A percentile compares a stretch with the other conserved stretches of the same genome.
These are phyloP conservation scores for Pogostemon cablin DNA, from an alignment of 257 asterid species.

Conservation along the genomic window DNA sequence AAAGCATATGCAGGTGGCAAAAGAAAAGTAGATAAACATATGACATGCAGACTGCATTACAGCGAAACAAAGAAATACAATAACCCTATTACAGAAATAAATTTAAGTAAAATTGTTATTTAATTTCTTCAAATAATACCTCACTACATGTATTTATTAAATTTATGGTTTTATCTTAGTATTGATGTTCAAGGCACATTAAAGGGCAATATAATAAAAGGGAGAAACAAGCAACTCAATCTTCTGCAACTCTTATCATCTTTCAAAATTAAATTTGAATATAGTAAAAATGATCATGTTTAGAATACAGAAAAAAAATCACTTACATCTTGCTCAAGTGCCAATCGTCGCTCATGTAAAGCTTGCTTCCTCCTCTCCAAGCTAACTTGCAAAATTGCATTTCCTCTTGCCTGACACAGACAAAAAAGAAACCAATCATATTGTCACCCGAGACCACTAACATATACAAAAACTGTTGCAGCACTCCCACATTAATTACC, in stretches of 20 bases:
- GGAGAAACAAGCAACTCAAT: conserved; percentile 1
- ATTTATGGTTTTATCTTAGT: background rate
- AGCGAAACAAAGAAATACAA: background rate
- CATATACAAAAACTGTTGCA: conserved; percentile 21
- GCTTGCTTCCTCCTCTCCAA: conserved; percentile 97
- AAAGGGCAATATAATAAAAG: conserved; percentile 1
- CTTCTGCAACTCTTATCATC: background rate
- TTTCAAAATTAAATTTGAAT: conserved; percentile 12
- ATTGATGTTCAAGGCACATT: background rate
- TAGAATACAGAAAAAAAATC: conserved; percentile 1
- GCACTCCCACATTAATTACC: conserved; percentile 44
- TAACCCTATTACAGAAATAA: background rate
- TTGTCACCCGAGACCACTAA: conserved; percentile 25
- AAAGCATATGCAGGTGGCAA: background rate
- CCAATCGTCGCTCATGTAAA: conserved; percentile 92
- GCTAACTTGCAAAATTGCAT: conserved; percentile 97
- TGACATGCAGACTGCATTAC: background rate
- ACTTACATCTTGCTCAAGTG: conserved; percentile 96
- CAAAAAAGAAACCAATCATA: conserved; percentile 21
- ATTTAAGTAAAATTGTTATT: background rate
- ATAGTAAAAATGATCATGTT: background rate
- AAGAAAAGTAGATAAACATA: background rate
- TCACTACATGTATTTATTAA: background rate
- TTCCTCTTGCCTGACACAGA: conserved; percentile 80
- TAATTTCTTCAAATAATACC: conserved; percentile 7